phyloP scores from a whole-genome alignment of 768 basidiomycete genomes.

The Rossbeevera mucosa region DNA sequence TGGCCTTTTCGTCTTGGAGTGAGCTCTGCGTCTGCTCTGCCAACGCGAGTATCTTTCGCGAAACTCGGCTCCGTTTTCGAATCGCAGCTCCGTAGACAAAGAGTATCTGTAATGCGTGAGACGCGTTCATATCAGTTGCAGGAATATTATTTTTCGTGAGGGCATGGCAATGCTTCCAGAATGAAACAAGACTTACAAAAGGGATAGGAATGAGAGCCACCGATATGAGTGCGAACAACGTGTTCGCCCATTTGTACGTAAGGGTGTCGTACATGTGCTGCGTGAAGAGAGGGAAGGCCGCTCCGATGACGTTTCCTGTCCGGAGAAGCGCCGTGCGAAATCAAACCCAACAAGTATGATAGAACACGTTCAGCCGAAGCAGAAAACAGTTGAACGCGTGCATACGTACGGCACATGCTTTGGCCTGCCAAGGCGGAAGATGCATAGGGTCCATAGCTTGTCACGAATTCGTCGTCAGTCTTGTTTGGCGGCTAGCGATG shows the following conservation, averaged over 20 bases:
- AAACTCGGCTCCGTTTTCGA: conserved; percentile 29
- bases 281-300: conserved; percentile 61
- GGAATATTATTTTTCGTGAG: too few species aligned
- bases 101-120: conserved; percentile 18
- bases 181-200: conserved; percentile 37
- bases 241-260: conserved; percentile 58
- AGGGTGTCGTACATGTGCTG: conserved; percentile 53
- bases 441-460: conserved; percentile 55
- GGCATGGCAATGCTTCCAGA: not conserved
- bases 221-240: conserved; percentile 51
- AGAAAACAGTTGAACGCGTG: not conserved
- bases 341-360: conserved; percentile 15
- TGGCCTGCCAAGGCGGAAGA: conserved; percentile 68
- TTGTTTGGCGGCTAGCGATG: not conserved
- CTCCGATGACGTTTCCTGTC: conserved; percentile 46
- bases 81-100: conserved; percentile 31
- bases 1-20: not conserved
- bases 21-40: not conserved
- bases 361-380: conserved; percentile 7
- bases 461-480: not conserved
- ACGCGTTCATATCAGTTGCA: not conserved
- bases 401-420: conserved; percentile 48
- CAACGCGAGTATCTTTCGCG: conserved; percentile 19
- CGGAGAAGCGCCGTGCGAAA: not conserved
- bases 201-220: conserved; percentile 56